Percentiles rank a stretch among this genome's conserved stretches.
Evolutionary conservation across 257 asterid genomes (phyloP).

Genomic region (Fraxinus excelsior): DNA sequence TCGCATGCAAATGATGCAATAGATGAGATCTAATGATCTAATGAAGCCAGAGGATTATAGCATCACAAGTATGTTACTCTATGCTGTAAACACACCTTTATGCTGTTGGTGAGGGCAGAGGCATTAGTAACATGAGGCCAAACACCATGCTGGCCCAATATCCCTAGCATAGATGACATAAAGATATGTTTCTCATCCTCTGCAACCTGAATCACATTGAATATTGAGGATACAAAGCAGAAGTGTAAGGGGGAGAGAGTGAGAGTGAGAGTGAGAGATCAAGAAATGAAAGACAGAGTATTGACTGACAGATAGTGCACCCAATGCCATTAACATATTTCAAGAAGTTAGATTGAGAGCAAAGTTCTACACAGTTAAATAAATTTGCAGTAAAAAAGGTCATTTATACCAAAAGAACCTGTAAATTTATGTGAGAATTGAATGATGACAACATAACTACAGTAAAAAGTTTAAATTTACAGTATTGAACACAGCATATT

Average conservation of each 20-base stretch:
- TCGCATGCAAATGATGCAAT: not conserved
- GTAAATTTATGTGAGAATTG: not conserved
- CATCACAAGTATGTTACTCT: not conserved
- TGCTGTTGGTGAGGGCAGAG: constrained; percentile 72
- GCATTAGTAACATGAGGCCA: constrained; percentile 87
- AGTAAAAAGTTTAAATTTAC: not conserved
- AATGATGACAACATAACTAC: not conserved
- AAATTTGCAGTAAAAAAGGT: not conserved
- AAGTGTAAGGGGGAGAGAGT: not conserved
- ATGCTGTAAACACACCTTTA: constrained; percentile 54
- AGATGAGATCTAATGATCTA: not conserved
- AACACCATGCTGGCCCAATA: constrained; percentile 78
- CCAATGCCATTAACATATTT: not conserved
- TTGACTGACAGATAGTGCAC: not conserved
- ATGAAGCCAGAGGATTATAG: not conserved
- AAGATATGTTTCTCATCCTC: constrained; percentile 79
- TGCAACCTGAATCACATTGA: constrained; percentile 54
- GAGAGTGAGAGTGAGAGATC: too few species aligned
- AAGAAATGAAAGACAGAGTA: constrained; percentile 2
- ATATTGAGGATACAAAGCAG: constrained; percentile 15
- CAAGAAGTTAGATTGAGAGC: not conserved
- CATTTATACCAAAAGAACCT: not conserved
- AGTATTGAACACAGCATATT: not conserved
- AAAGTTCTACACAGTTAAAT: not conserved
- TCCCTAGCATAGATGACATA: constrained; percentile 67